These are phyloP conservation scores for Aspergillus fructus DNA, from an alignment of 2,329 filamentous ascomycete species.

Conservation along the genomic window DNA sequence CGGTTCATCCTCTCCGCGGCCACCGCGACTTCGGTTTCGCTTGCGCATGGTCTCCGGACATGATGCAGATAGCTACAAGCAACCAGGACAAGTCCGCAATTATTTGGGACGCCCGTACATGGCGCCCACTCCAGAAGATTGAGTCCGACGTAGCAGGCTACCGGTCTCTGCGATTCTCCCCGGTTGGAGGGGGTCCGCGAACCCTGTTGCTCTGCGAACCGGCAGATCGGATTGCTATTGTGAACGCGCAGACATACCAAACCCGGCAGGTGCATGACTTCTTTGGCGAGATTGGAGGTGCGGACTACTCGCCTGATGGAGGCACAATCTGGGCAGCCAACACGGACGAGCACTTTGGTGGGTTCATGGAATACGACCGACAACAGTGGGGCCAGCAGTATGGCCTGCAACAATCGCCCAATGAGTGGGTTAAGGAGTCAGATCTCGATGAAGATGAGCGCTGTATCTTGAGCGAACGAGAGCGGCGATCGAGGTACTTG, in stretches of 20 bases:
- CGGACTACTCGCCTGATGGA: slow-evolving; percentile 44
- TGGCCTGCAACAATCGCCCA: slow-evolving; percentile 34
- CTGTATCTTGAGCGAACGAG: slow-evolving; percentile 34
- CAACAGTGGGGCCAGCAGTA: slow-evolving; percentile 38
- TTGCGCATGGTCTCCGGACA: slow-evolving; percentile 48
- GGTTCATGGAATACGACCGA: slow-evolving; percentile 46
- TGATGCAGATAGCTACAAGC: slow-evolving; percentile 47
- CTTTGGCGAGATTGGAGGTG: slow-evolving; percentile 47
- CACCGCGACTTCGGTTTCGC: slow-evolving; percentile 48
- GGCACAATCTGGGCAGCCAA: slow-evolving; percentile 45
- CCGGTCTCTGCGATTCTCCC: slow-evolving; percentile 45
- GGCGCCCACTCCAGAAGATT: slow-evolving; percentile 40
- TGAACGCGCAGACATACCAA: slow-evolving; percentile 45
- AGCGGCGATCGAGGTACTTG: slow-evolving; percentile 35
- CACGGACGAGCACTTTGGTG: slow-evolving; percentile 43
- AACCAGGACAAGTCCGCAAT: slow-evolving; percentile 49
- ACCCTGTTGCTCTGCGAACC: slow-evolving; percentile 45
- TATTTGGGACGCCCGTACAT: slow-evolving; percentile 47
- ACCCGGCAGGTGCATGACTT: slow-evolving; percentile 46
- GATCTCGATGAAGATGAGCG: slow-evolving; percentile 36
- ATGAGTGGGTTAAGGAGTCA: slow-evolving; percentile 38
- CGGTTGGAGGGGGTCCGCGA: slow-evolving; percentile 44
- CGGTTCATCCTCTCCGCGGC: slow-evolving; percentile 38
- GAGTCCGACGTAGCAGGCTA: slow-evolving; percentile 47
- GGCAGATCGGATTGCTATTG: slow-evolving; percentile 45